phyloP scores from a whole-genome alignment of 1,284 basidiomycete genomes.

The Macrocystidia cucumis region DNA sequence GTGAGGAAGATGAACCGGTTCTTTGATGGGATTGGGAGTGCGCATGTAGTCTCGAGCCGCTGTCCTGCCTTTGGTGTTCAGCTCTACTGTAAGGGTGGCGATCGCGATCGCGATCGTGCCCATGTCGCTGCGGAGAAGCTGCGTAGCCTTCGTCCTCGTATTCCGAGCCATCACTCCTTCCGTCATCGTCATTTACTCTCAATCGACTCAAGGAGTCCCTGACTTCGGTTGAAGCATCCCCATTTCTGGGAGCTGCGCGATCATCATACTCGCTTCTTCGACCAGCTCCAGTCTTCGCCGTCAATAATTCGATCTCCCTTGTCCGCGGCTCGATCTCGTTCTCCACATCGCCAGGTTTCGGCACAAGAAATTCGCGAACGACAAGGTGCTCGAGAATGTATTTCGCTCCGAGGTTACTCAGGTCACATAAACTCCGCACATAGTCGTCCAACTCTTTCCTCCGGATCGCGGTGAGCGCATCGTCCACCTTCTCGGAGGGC shows the following conservation, averaged over 20 bases:
- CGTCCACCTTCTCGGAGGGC: constrained; percentile 80
- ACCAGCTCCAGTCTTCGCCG: constrained; percentile 27
- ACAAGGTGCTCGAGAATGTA: constrained; percentile 81
- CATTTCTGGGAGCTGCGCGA: no score
- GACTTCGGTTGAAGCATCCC: constrained; percentile 27
- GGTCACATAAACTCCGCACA: constrained; percentile 69
- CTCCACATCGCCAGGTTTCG: constrained; percentile 84
- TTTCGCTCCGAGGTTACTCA: constrained; percentile 58
- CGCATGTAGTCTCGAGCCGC: constrained; percentile 27
- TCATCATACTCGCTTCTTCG: constrained; percentile 20
- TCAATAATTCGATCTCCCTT: constrained; percentile 50
- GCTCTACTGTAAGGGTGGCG: constrained; percentile 20
- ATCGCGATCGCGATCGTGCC: constrained; percentile 22
- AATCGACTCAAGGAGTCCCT: constrained; percentile 40
- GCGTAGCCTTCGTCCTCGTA: constrained; percentile 53
- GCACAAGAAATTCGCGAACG: constrained; percentile 80
- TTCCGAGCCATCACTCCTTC: constrained; percentile 46
- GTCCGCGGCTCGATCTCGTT: constrained; percentile 53
- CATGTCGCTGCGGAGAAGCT: constrained; percentile 28
- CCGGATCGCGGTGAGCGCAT: constrained; percentile 77
- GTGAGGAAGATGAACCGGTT: constrained; percentile 40
- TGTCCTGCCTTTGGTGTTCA: constrained; percentile 21
- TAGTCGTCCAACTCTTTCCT: constrained; percentile 87
- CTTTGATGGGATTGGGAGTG: constrained; percentile 43
- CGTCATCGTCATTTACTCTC: constrained; percentile 32